phyloP scores from a whole-genome alignment of 768 basidiomycete genomes.

The Amanita molliuscula region DNA sequence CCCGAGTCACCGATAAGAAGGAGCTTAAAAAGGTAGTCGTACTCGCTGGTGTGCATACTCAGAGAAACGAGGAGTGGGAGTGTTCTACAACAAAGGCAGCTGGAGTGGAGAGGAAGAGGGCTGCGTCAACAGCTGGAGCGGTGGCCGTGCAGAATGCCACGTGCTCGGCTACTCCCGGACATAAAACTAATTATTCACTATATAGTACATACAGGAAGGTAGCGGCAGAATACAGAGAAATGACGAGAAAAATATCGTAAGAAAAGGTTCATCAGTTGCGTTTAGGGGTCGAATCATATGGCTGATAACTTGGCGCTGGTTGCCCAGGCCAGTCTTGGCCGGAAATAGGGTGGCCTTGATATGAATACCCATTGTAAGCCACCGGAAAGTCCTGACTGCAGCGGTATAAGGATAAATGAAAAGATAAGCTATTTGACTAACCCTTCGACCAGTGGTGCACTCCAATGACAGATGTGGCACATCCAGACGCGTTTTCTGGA shows the following conservation, averaged over 20 bases:
- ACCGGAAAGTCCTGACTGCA: constrained; percentile 16
- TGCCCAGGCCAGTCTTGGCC: constrained; percentile 17
- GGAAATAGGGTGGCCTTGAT: constrained; percentile 11
- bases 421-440: constrained; percentile 17
- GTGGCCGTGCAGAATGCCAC: constrained; percentile 16
- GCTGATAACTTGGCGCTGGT: constrained; percentile 27
- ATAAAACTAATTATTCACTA: background rate
- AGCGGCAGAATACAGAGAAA: background rate
- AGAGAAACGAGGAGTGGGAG: constrained; percentile 13
- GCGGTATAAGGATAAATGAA: background rate
- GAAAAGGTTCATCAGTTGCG: background rate
- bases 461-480: constrained; percentile 65
- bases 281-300: background rate
- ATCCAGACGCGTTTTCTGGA: constrained; percentile 54
- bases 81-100: constrained; percentile 18
- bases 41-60: constrained; percentile 84
- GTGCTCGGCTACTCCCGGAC: constrained; percentile 16
- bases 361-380: constrained; percentile 25
- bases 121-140: constrained; percentile 27
- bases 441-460: constrained; percentile 39
- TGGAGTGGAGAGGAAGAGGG: constrained; percentile 20
- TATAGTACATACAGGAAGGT: background rate
- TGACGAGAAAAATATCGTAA: too few species aligned
- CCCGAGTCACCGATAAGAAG: constrained; percentile 94
- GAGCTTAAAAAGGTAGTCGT: constrained; percentile 94